phyloP scores from a whole-genome alignment of 148 eudicot genomes.

The Spergularia marina region DNA sequence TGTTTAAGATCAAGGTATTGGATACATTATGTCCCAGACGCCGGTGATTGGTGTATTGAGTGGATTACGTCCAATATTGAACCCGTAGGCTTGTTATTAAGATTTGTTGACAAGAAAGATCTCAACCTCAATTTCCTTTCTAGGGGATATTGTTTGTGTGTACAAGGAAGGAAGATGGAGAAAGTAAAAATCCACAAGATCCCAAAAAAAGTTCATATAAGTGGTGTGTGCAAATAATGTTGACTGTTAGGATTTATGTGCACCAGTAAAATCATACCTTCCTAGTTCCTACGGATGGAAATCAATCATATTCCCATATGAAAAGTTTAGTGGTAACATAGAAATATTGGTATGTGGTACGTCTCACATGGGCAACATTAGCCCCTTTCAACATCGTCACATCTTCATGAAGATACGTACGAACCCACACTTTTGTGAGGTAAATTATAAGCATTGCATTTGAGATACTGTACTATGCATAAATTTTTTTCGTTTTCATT shows the following conservation, averaged over 20 bases:
- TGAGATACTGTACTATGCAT: no score
- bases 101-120: not conserved
- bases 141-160: not conserved
- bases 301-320: constrained; percentile 1
- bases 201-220: not conserved
- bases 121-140: not conserved
- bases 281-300: not conserved
- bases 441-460: no score
- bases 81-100: not conserved
- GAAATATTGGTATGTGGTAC: constrained; percentile 13
- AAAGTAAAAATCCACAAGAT: not conserved
- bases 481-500: no score
- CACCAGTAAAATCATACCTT: constrained; percentile 8
- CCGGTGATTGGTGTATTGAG: not conserved
- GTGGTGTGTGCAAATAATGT: constrained; percentile 12
- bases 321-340: not conserved
- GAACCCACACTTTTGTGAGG: no score
- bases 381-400: not conserved
- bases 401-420: no score
- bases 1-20: not conserved
- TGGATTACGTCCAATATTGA: not conserved
- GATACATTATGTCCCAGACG: not conserved
- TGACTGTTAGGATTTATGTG: constrained; percentile 6
- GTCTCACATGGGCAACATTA: constrained; percentile 18
- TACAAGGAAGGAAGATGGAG: not conserved